Conservation (phyloP, 2,329 filamentous ascomycete species). For the Aspergillus hiratsukae region DNA sequence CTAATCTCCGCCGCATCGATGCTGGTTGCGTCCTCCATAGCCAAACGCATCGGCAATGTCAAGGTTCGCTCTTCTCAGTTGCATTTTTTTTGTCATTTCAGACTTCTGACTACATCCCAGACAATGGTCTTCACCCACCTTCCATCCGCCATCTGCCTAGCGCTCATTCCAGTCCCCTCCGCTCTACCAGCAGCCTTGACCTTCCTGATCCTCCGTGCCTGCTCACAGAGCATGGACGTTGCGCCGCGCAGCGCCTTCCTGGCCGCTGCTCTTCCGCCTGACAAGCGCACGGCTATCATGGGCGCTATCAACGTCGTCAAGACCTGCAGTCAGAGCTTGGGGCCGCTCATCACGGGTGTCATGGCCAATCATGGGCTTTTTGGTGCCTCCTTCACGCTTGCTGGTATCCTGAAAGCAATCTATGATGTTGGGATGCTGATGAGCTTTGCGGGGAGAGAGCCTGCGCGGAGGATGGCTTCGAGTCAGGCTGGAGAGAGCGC, state of each 20-base stretch:
- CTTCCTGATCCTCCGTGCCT: constrained; percentile 60
- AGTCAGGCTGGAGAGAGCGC: neutral
- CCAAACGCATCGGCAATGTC: constrained; percentile 57
- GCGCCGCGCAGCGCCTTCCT: constrained; percentile 67
- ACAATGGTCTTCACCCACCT: constrained; percentile 75
- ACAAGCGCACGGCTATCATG: constrained; percentile 68
- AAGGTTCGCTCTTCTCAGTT: constrained; percentile 23
- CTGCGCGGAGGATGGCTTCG: neutral
- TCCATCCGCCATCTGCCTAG: constrained; percentile 62
- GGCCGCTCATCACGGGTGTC: constrained; percentile 61
- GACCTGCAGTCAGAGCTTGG: constrained; percentile 58
- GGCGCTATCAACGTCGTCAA: constrained; percentile 66
- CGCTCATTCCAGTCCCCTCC: constrained; percentile 57
- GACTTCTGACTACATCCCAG: constrained; percentile 25
- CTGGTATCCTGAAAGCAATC: constrained; percentile 56
- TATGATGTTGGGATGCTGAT: constrained; percentile 59
- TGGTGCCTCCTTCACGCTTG: constrained; percentile 60
- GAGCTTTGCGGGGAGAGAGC: constrained; percentile 40
- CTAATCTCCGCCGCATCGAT: constrained; percentile 41
- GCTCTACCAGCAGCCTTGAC: constrained; percentile 52
- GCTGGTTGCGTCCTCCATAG: constrained; percentile 56
- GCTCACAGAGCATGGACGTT: constrained; percentile 64
- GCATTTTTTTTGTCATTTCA: neutral
- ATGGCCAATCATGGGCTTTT: constrained; percentile 54
- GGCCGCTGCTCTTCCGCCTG: constrained; percentile 58